phyloP scores from a whole-genome alignment of 345 rosid genomes.

The Bruguiera parviflora region DNA sequence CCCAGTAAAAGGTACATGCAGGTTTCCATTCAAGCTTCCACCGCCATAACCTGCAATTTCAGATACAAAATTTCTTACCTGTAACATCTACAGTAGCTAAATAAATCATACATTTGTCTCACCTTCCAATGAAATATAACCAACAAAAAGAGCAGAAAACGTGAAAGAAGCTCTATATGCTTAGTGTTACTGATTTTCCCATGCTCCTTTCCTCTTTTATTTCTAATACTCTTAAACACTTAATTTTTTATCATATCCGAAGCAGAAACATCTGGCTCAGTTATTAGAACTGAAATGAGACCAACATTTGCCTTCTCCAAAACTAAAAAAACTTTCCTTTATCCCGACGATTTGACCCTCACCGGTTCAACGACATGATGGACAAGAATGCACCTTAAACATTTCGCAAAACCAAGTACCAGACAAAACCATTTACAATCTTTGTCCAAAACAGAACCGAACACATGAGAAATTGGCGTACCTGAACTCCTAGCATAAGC shows the following conservation, averaged over 20 bases:
- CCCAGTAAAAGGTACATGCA: slow-evolving; percentile 47
- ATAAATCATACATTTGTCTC: background rate
- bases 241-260: slow-evolving; percentile 10
- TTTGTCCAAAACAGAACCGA: background rate
- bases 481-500: slow-evolving; percentile 41
- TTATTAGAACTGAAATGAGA: background rate
- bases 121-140: background rate
- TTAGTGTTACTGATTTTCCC: slow-evolving; percentile 7
- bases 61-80: slow-evolving; percentile 1
- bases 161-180: slow-evolving; percentile 1
- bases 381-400: background rate
- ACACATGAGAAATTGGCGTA: slow-evolving; percentile 8
- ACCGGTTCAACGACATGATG: background rate
- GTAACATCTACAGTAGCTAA: slow-evolving; percentile 12
- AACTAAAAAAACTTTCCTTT: slow-evolving; percentile 13
- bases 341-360: background rate
- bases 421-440: slow-evolving; percentile 10
- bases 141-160: background rate
- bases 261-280: background rate
- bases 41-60: slow-evolving; percentile 42
- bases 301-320: slow-evolving; percentile 4
- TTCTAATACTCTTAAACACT: background rate
- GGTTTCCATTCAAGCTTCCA: slow-evolving; percentile 47
- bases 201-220: background rate
- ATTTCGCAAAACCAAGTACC: slow-evolving; percentile 14